phyloP scores from a whole-genome alignment of 148 eudicot genomes.

The Selenicereus undatus region DNA sequence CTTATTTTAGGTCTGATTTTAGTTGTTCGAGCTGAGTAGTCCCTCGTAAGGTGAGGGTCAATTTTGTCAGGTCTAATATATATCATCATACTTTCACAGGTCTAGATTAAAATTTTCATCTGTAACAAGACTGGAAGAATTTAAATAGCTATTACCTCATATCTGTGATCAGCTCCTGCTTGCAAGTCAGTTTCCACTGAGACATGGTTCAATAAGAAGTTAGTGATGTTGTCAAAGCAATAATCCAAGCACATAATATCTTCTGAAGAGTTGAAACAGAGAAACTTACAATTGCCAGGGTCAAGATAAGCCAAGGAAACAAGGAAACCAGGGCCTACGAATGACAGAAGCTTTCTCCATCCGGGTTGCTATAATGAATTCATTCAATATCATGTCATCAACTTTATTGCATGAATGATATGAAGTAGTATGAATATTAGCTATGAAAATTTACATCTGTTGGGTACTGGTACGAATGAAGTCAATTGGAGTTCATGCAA shows the following conservation, averaged over 20 bases:
- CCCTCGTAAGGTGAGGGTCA: too few relatives aligned
- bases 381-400: too few relatives aligned
- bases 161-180: conserved; percentile 80
- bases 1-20: too few relatives aligned
- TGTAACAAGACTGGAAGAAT: not conserved
- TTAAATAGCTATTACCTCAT: not conserved
- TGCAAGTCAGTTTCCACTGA: conserved; percentile 96
- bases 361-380: conserved; percentile 41
- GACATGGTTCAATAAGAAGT: not conserved
- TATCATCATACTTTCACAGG: too few relatives aligned
- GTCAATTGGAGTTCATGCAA: not conserved
- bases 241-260: not conserved
- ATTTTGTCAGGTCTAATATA: too few relatives aligned
- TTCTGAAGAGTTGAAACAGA: not conserved
- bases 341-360: conserved; percentile 59
- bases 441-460: not conserved
- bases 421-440: not conserved
- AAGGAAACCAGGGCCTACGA: conserved; percentile 81
- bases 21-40: too few relatives aligned
- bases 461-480: too few relatives aligned
- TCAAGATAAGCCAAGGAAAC: conserved; percentile 77
- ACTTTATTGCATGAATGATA: not conserved
- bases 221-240: not conserved
- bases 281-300: conserved; percentile 68
- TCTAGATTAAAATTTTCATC: too few relatives aligned